Evolutionary conservation across 352 stramenopile species (phyloP).

Genomic region (Bremia lactucae): DNA sequence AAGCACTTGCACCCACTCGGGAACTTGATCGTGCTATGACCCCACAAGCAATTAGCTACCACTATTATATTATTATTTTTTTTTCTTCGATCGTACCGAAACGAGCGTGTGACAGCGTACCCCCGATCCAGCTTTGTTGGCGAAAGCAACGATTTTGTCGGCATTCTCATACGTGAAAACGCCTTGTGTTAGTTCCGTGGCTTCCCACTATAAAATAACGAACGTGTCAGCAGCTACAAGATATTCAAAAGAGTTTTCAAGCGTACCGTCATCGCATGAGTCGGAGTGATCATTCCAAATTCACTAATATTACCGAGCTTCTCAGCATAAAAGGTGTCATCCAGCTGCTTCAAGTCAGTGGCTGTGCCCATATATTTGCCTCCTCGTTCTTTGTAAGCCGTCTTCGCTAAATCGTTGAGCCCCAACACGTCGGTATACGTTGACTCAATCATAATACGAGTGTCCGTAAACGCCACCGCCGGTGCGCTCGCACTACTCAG

Average conservation of each 20-base stretch:
- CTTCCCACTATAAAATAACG: slow-evolving; percentile 13
- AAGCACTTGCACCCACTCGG: slow-evolving; percentile 20
- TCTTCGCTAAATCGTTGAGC: slow-evolving; percentile 19
- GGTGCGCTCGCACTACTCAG: slow-evolving; percentile 5
- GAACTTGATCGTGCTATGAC: slow-evolving; percentile 23
- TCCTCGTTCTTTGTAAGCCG: slow-evolving; percentile 6
- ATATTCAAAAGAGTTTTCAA: not conserved
- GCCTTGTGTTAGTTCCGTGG: slow-evolving; percentile 13
- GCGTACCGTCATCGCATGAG: slow-evolving; percentile 23
- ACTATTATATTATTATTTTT: not conserved
- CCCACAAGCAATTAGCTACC: too few relatives aligned
- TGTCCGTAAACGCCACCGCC: slow-evolving; percentile 5
- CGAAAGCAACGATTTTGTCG: slow-evolving; percentile 20
- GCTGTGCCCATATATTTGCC: slow-evolving; percentile 30
- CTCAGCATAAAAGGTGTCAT: slow-evolving; percentile 13
- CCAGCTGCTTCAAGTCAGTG: slow-evolving; percentile 20
- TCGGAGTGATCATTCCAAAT: slow-evolving; percentile 24
- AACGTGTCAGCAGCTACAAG: not conserved
- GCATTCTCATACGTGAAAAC: slow-evolving; percentile 20
- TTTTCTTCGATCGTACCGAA: slow-evolving; percentile 12
- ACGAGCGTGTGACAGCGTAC: slow-evolving; percentile 20
- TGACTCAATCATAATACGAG: slow-evolving; percentile 21
- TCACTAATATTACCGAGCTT: slow-evolving; percentile 17
- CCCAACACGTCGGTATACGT: slow-evolving; percentile 19
- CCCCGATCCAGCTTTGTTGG: slow-evolving; percentile 17